A percentile compares a stretch with the other conserved stretches of the same genome.
Evolutionary conservation across 352 stramenopile genomes (phyloP).

Genomic region (Plasmopara viticola): DNA sequence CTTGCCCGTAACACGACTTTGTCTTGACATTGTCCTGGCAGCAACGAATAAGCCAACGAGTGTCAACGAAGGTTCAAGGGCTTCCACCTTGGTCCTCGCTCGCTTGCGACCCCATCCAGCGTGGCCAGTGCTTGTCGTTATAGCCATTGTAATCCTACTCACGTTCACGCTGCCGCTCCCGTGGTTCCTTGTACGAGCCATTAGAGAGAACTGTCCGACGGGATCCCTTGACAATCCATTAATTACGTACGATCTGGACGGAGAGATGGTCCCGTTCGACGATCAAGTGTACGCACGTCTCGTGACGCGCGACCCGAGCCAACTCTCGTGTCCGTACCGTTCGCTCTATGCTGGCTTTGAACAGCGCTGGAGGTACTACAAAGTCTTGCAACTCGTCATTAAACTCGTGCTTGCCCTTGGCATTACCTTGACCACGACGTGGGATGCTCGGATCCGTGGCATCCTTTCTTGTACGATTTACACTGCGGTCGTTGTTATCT

Average conservation of each 20-base stretch:
- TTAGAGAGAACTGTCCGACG: constrained; percentile 34
- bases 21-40: constrained; percentile 25
- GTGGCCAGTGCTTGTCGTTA: constrained; percentile 22
- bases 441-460: constrained; percentile 13
- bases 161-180: constrained; percentile 37
- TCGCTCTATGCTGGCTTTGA: constrained; percentile 52
- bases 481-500: constrained; percentile 22
- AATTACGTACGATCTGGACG: constrained; percentile 37
- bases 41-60: not conserved
- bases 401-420: constrained; percentile 38
- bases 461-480: constrained; percentile 26
- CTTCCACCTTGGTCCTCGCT: constrained; percentile 11
- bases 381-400: constrained; percentile 38
- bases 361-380: constrained; percentile 44
- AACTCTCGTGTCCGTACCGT: constrained; percentile 40
- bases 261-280: constrained; percentile 33
- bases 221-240: constrained; percentile 34
- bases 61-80: constrained; percentile 2
- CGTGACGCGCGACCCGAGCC: constrained; percentile 30
- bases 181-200: constrained; percentile 23
- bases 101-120: constrained; percentile 12
- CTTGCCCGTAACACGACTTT: constrained; percentile 33
- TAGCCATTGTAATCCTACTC: constrained; percentile 23
- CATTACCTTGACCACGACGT: constrained; percentile 18
- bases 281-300: constrained; percentile 42